Percentiles rank a stretch among this genome's conserved stretches.
Evolutionary conservation across 2,329 filamentous ascomycete species (phyloP).

Genomic region (Talaromyces sp.): DNA sequence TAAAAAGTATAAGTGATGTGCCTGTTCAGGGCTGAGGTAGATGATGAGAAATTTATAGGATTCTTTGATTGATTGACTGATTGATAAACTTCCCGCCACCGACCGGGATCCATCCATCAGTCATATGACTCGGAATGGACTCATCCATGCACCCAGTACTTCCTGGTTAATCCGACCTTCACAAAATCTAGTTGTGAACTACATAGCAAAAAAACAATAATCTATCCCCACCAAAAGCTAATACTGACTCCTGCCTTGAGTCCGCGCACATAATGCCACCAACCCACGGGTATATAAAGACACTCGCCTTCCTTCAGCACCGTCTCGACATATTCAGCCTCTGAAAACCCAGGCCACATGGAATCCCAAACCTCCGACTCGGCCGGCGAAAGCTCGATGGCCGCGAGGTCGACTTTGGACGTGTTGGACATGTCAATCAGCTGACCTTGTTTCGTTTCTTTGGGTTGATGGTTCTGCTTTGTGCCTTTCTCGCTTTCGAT

Average conservation of each 20-base stretch:
- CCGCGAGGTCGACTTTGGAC: conserved; percentile 70
- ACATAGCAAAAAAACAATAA: background rate
- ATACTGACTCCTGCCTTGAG: conserved; percentile 86
- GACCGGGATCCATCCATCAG: background rate
- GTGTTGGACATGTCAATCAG: conserved; percentile 88
- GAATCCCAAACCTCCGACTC: conserved; percentile 39
- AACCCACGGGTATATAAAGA: conserved; percentile 85
- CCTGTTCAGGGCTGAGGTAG: background rate
- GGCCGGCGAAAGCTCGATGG: conserved; percentile 53
- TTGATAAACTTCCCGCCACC: background rate
- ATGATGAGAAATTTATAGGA: background rate
- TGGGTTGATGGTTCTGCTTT: background rate
- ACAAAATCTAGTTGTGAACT: background rate
- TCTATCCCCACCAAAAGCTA: conserved; percentile 88
- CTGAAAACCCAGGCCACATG: conserved; percentile 52
- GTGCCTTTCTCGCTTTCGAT: background rate
- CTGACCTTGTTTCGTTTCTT: conserved; percentile 10
- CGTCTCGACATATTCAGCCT: conserved; percentile 66
- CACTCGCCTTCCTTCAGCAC: conserved; percentile 77
- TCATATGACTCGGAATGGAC: background rate
- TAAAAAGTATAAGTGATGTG: background rate
- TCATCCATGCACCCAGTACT: background rate
- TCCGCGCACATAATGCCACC: conserved; percentile 96
- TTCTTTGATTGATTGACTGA: background rate
- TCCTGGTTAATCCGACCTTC: background rate